Conservation (phyloP, 75 land plant species). For the Cunninghamia lanceolata region DNA sequence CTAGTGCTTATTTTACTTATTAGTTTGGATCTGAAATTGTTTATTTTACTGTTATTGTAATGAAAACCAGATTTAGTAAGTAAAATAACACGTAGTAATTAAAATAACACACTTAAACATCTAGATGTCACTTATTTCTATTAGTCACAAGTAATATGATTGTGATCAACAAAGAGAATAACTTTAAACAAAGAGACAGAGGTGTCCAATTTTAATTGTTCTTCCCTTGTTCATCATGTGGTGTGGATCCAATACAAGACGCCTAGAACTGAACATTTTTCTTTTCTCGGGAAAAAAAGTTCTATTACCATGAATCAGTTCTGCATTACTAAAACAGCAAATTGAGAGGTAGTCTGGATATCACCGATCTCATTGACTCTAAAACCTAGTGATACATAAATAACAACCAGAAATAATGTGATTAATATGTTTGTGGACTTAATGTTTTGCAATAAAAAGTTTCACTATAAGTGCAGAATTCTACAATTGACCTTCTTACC, state of each 20-base stretch:
- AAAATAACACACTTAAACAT: too few relatives aligned
- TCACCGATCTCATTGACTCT: not conserved
- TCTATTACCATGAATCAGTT: not conserved
- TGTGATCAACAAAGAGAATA: not conserved
- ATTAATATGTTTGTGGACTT: not conserved
- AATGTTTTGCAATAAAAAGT: not conserved
- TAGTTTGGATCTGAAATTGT: too few relatives aligned
- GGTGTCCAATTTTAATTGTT: not conserved
- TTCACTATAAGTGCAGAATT: not conserved
- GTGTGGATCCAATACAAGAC: not conserved
- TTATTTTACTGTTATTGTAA: too few relatives aligned
- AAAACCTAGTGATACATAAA: not conserved
- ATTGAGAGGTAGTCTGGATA: not conserved
- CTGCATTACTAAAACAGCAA: not conserved
- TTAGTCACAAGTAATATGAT: not conserved
- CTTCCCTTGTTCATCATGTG: not conserved
- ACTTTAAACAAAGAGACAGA: not conserved
- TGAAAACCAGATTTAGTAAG: too few relatives aligned
- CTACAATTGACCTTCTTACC: slow-evolving; percentile 32
- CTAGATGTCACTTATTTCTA: too few relatives aligned
- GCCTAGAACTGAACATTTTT: not conserved
- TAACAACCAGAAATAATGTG: not conserved
- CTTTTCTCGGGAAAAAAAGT: not conserved
- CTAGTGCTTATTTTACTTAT: too few relatives aligned
- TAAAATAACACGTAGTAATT: too few relatives aligned